phyloP scores from a whole-genome alignment of 2,329 filamentous ascomycete species.

The Akanthomyces lecanii region DNA sequence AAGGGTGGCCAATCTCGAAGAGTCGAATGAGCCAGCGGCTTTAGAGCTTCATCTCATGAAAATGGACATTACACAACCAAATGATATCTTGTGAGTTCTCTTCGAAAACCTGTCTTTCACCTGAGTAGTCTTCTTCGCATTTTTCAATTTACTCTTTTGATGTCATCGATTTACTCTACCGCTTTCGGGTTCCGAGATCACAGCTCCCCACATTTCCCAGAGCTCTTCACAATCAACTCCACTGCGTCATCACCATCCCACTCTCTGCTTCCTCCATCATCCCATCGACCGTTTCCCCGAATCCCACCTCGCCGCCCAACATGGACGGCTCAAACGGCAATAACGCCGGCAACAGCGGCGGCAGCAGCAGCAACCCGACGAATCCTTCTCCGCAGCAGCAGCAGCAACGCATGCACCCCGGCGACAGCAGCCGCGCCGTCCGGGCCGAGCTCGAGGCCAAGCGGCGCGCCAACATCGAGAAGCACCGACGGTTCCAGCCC shows the following conservation, averaged over 20 bases:
- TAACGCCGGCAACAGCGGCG: constrained; percentile 2
- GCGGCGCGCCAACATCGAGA: constrained; percentile 26
- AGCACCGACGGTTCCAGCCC: constrained; percentile 29
- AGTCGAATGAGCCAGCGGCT: too few relatives aligned
- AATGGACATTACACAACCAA: neutral
- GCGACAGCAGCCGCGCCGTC: constrained; percentile 22
- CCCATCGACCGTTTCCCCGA: neutral
- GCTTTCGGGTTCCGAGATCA: neutral
- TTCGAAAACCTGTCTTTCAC: neutral
- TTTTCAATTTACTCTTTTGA: neutral
- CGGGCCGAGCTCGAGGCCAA: constrained; percentile 31
- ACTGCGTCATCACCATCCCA: constrained; percentile 5
- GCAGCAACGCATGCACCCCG: neutral
- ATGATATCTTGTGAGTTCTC: rapidly evolving
- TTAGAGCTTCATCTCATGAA: neutral
- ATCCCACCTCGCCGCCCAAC: neutral
- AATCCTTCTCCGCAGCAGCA: neutral
- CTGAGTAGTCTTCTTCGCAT: neutral
- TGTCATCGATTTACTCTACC: neutral
- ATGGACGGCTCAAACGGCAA: constrained; percentile 9
- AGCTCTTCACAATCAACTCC: neutral
- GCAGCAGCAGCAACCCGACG: neutral
- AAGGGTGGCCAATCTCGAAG: neutral
- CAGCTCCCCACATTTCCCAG: constrained; percentile 6
- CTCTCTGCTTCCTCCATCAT: constrained; percentile 7